A percentile compares a stretch with the other conserved stretches of the same genome.
phyloP scores from a whole-genome alignment of 2,329 filamentous ascomycete genomes.

The Phoma herbarum region DNA sequence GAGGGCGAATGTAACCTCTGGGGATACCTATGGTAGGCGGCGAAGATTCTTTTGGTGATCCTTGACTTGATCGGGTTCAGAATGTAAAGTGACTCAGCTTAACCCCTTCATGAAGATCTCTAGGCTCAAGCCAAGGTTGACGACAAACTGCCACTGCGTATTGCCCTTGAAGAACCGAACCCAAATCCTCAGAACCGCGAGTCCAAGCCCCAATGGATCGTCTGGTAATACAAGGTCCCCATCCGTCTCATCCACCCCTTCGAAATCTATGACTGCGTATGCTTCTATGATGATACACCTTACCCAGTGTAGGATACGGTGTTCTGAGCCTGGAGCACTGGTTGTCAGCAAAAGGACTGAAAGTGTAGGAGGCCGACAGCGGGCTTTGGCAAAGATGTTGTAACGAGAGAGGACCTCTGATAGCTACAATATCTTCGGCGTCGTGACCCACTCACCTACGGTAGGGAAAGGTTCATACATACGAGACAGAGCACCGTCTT shows the following conservation, averaged over 20 bases:
- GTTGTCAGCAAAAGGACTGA: not conserved
- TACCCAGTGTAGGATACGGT: constrained; percentile 59
- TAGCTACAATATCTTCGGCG: not conserved
- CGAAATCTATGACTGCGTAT: constrained; percentile 49
- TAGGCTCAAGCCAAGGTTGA: constrained; percentile 55
- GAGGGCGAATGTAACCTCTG: not conserved
- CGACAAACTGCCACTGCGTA: constrained; percentile 60
- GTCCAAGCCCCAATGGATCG: constrained; percentile 47
- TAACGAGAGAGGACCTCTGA: not conserved
- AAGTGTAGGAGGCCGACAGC: not conserved
- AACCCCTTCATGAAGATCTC: constrained; percentile 31
- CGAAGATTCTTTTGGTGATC: not conserved
- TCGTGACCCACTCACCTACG: not conserved
- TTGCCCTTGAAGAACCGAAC: constrained; percentile 59
- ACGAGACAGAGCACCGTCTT: constrained; percentile 29
- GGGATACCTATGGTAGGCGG: too few species aligned
- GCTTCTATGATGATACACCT: constrained; percentile 59
- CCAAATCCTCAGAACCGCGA: constrained; percentile 58
- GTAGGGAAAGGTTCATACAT: constrained; percentile 1
- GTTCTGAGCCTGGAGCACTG: constrained; percentile 44
- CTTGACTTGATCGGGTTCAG: not conserved
- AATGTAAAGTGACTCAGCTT: not conserved
- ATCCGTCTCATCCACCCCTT: constrained; percentile 23
- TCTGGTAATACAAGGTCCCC: constrained; percentile 23
- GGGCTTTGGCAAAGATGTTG: not conserved